Percentiles rank a stretch among this genome's conserved stretches.
Conservation (phyloP, 140 eudicot species). For the Stevia rebaudiana region DNA sequence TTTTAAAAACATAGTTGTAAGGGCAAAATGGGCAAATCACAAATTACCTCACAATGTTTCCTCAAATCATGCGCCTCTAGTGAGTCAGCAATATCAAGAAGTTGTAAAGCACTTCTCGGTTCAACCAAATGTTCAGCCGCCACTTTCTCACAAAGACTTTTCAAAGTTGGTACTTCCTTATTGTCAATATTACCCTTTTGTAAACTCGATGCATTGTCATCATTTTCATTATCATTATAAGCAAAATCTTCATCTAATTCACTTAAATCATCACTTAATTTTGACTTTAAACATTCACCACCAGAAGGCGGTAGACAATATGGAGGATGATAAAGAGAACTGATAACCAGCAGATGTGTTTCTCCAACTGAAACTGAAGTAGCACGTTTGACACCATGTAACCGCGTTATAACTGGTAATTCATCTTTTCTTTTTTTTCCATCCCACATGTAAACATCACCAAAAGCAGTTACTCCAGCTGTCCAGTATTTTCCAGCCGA, state of each 20-base stretch:
- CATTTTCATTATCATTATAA: conserved; percentile 46
- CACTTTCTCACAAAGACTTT: conserved; percentile 86
- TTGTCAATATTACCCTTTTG: conserved; percentile 27
- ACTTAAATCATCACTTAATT: conserved; percentile 36
- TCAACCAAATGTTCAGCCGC: conserved; percentile 85
- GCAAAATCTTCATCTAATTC: conserved; percentile 65
- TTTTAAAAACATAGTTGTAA: not conserved
- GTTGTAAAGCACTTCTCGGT: conserved; percentile 78
- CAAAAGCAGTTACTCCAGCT: conserved; percentile 73
- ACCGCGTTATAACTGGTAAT: conserved; percentile 50
- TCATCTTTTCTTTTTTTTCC: conserved; percentile 60
- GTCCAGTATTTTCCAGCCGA: conserved; percentile 96
- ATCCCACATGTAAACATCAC: conserved; percentile 94
- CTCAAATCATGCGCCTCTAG: conserved; percentile 79
- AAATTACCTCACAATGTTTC: conserved; percentile 80
- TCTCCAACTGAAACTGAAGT: conserved; percentile 95
- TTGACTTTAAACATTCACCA: conserved; percentile 18
- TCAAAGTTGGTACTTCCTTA: conserved; percentile 57
- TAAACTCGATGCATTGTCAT: conserved; percentile 12
- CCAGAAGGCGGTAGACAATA: conserved; percentile 28
- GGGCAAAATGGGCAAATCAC: conserved; percentile 5
- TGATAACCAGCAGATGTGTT: conserved; percentile 70
- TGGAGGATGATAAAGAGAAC: conserved; percentile 82
- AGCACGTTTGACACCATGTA: conserved; percentile 82
- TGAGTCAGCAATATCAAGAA: conserved; percentile 92